A percentile compares a stretch with the other conserved stretches of the same genome.
Evolutionary conservation across 1,139 yeast species (phyloP).

Genomic region (Torulaspora pretoriensis): DNA sequence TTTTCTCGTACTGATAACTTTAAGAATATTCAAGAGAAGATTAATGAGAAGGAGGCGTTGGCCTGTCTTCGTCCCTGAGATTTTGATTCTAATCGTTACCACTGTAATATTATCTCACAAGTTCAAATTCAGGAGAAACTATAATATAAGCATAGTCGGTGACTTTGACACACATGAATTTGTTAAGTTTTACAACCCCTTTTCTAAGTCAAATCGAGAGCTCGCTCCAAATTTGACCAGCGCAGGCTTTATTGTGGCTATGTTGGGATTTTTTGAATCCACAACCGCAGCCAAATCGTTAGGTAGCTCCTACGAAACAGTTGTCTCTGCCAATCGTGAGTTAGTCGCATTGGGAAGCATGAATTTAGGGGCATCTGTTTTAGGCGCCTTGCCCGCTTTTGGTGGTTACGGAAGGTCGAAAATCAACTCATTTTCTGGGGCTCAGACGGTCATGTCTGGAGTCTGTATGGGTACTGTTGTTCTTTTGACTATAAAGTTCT

Average conservation of each 20-base stretch:
- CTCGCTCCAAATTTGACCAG: constrained; percentile 41
- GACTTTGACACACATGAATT: constrained; percentile 46
- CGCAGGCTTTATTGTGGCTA: constrained; percentile 71
- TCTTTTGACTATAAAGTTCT: constrained; percentile 55
- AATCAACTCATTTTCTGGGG: constrained; percentile 81
- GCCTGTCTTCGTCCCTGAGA: constrained; percentile 66
- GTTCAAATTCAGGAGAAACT: constrained; percentile 49
- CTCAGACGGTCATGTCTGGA: constrained; percentile 79
- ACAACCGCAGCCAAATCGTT: constrained; percentile 85
- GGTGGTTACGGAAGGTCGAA: constrained; percentile 96
- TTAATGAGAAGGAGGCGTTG: constrained; percentile 36
- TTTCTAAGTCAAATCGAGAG: constrained; percentile 37
- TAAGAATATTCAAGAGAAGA: constrained; percentile 44
- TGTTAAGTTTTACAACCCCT: constrained; percentile 47
- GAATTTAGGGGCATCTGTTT: constrained; percentile 60
- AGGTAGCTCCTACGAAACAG: constrained; percentile 61
- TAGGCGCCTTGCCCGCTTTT: constrained; percentile 83
- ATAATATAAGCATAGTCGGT: constrained; percentile 70
- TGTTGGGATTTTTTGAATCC: constrained; percentile 88
- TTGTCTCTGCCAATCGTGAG: constrained; percentile 71
- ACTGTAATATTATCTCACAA: constrained; percentile 56
- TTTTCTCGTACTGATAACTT: constrained; percentile 42
- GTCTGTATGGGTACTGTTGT: constrained; percentile 75
- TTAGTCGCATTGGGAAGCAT: constrained; percentile 78
- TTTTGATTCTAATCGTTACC: constrained; percentile 63